phyloP scores from a whole-genome alignment of 306 rosid species.

The Citrullus mucosospermus region DNA sequence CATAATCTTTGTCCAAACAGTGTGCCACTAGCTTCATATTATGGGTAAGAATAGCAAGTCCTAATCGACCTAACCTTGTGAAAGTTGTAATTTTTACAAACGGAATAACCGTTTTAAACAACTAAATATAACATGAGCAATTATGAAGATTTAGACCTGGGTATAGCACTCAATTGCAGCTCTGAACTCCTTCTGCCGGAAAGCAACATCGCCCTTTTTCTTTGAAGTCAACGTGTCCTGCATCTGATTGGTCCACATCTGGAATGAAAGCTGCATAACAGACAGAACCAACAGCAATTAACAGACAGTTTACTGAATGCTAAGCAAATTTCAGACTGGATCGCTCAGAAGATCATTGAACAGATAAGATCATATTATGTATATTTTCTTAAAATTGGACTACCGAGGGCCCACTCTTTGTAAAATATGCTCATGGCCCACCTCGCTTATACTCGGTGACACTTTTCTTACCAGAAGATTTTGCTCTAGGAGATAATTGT shows the following conservation, averaged over 20 bases:
- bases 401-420: neutral
- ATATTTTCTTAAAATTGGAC: neutral
- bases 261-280: constrained; percentile 74
- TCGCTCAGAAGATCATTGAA: neutral
- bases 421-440: neutral
- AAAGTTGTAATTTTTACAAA: neutral
- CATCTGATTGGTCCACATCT: constrained; percentile 99
- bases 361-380: neutral
- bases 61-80: neutral
- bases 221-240: constrained; percentile 82
- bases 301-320: neutral
- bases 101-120: constrained; percentile 2
- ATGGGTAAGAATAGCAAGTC: neutral
- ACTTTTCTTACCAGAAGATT: neutral
- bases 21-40: neutral
- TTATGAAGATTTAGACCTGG: constrained; percentile 33
- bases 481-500: neutral
- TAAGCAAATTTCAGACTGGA: neutral
- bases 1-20: neutral
- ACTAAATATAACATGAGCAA: neutral
- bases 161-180: constrained; percentile 66
- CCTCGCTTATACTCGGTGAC: neutral
- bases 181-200: constrained; percentile 62
- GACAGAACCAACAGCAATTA: neutral
- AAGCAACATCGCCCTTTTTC: constrained; percentile 84